Evolutionary conservation across 1,284 basidiomycete genomes (phyloP).

Genomic region (Athelia sp.): DNA sequence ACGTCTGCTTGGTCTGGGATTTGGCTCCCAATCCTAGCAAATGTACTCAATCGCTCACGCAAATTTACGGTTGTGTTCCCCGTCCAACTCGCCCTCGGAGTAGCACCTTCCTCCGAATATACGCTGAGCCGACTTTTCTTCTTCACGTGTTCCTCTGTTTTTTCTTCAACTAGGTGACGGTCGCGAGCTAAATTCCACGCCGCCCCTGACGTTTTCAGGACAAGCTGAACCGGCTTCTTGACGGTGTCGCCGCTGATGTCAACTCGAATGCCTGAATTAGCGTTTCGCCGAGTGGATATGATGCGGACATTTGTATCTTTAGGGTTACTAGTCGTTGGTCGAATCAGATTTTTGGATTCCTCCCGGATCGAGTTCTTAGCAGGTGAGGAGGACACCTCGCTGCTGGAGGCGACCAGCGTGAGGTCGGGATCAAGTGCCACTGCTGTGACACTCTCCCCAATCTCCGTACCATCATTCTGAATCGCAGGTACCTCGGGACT

Average conservation of each 20-base stretch:
- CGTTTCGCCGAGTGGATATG: not conserved
- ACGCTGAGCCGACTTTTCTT: conserved; percentile 14
- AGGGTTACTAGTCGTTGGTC: too few relatives aligned
- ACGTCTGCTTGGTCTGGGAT: conserved; percentile 14
- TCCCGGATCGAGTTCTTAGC: not conserved
- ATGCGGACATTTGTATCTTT: too few relatives aligned
- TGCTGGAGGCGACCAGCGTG: not conserved
- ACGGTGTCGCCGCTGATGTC: not conserved
- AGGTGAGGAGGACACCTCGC: not conserved
- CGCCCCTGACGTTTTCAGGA: conserved; percentile 41
- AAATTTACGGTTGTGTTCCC: conserved; percentile 29
- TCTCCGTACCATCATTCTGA: not conserved
- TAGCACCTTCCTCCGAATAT: conserved; percentile 1
- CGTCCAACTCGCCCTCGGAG: not conserved
- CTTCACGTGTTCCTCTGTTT: conserved; percentile 12
- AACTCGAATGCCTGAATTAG: conserved; percentile 6
- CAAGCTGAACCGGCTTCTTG: conserved; percentile 33
- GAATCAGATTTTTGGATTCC: too few relatives aligned
- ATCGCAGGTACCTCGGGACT: too few relatives aligned
- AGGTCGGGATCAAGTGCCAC: not conserved
- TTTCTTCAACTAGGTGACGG: conserved; percentile 9
- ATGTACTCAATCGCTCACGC: conserved; percentile 41
- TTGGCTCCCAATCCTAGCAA: conserved; percentile 46
- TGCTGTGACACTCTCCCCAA: not conserved
- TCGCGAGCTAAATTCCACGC: conserved; percentile 33